Percentiles rank a stretch among this genome's conserved stretches.
Conservation (phyloP, 495 filamentous ascomycete species). For the Barbatosphaeria neglecta region DNA sequence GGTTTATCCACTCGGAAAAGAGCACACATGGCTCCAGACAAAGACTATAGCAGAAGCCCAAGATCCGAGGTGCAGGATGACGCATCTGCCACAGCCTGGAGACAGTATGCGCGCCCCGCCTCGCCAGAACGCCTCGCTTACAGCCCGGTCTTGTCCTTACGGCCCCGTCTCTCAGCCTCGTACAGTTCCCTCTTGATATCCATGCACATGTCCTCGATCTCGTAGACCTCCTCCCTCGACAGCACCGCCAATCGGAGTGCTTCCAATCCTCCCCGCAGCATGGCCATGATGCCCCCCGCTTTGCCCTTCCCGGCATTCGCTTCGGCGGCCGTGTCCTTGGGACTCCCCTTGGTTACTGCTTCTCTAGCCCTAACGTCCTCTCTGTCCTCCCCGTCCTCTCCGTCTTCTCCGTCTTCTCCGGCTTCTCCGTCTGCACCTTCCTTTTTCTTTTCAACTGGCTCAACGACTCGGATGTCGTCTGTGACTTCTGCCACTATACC, state of each 20-base stretch:
- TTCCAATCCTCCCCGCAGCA: constrained; percentile 38
- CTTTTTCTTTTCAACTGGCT: too few relatives aligned
- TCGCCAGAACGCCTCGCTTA: background rate
- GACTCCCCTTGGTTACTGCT: too few relatives aligned
- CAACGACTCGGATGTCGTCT: too few relatives aligned
- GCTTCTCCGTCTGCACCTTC: background rate
- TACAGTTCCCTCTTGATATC: constrained; percentile 54
- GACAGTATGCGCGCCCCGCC: background rate
- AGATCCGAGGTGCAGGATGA: too few relatives aligned
- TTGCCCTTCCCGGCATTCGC: constrained; percentile 3
- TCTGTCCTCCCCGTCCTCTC: background rate
- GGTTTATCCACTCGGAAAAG: too few relatives aligned
- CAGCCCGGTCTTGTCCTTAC: background rate
- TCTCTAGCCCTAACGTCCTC: background rate
- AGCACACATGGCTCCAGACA: too few relatives aligned
- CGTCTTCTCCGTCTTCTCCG: background rate
- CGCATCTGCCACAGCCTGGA: too few relatives aligned
- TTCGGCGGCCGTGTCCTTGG: too few relatives aligned
- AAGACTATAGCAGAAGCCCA: too few relatives aligned
- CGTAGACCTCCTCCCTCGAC: constrained; percentile 38
- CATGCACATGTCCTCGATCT: constrained; percentile 57
- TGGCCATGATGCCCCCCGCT: constrained; percentile 31
- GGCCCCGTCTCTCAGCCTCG: constrained; percentile 43
- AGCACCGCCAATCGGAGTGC: constrained; percentile 39
- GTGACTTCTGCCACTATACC: background rate